Conservation (phyloP, 1,284 basidiomycete genomes). For the Kalmanozyma brasiliensis region DNA sequence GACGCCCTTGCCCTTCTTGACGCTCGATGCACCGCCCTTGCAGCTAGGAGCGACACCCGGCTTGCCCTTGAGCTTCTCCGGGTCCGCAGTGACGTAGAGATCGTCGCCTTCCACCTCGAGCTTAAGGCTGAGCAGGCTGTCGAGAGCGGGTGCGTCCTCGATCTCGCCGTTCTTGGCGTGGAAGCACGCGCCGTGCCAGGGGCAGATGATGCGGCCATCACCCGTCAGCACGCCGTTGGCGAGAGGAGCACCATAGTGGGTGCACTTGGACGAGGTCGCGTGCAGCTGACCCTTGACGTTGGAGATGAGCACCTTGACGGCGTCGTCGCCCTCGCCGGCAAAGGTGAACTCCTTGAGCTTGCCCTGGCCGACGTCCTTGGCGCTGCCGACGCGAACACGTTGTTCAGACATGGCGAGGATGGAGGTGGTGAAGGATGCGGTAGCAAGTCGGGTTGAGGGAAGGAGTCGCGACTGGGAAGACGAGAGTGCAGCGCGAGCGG, state of each 20-base stretch:
- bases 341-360: constrained; percentile 79
- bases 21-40: constrained; percentile 64
- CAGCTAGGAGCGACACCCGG: constrained; percentile 56
- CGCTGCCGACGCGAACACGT: constrained; percentile 42
- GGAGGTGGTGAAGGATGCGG: constrained; percentile 13
- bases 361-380: constrained; percentile 46
- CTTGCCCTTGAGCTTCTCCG: constrained; percentile 73
- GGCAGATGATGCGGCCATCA: constrained; percentile 81
- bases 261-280: constrained; percentile 87
- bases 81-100: constrained; percentile 82
- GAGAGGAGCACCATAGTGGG: constrained; percentile 85
- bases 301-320: constrained; percentile 73
- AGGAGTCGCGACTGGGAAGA: neutral
- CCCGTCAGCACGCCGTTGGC: constrained; percentile 82
- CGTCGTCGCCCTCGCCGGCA: constrained; percentile 76
- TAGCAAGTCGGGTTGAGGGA: neutral
- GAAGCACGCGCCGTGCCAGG: constrained; percentile 95
- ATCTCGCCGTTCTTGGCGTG: constrained; percentile 73
- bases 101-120: constrained; percentile 76
- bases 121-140: constrained; percentile 84
- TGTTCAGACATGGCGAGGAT: constrained; percentile 40
- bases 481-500: constrained; percentile 16
- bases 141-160: constrained; percentile 90
- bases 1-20: constrained; percentile 73
- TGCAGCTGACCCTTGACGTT: constrained; percentile 75